phyloP scores from a whole-genome alignment of 768 basidiomycete species.

The Russula earlei region DNA sequence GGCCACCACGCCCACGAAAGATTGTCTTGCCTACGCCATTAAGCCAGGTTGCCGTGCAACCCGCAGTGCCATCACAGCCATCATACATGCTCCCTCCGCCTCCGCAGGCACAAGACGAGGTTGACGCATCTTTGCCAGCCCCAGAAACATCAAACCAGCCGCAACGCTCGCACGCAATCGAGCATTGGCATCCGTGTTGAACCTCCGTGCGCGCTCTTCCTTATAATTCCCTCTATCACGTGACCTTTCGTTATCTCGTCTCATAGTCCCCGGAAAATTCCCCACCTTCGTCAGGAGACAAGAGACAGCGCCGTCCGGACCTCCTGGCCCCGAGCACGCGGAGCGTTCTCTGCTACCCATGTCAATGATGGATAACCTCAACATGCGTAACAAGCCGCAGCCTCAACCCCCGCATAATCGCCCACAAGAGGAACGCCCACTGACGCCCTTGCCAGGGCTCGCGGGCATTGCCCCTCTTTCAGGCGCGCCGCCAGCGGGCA shows the following conservation, averaged over 20 bases:
- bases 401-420: neutral
- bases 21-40: conserved; percentile 14
- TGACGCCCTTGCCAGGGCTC: conserved; percentile 8
- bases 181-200: conserved; percentile 19
- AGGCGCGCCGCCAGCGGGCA: neutral
- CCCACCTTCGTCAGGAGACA: conserved; percentile 15
- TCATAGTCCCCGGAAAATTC: conserved; percentile 21
- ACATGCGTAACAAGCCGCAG: neutral
- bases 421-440: neutral
- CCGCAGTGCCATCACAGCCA: neutral
- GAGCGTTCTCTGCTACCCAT: conserved; percentile 15
- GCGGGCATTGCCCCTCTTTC: neutral
- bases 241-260: neutral
- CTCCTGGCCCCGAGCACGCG: conserved; percentile 27
- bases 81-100: neutral
- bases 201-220: conserved; percentile 7
- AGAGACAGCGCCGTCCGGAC: conserved; percentile 18
- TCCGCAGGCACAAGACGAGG: neutral
- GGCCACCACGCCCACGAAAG: conserved; percentile 8
- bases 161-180: conserved; percentile 15
- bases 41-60: conserved; percentile 6
- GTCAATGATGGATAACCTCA: neutral
- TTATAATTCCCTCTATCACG: neutral
- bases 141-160: conserved; percentile 4
- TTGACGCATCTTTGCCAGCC: conserved; percentile 1